Base-by-base conservation (phyloP, 148 eudicot species). In the Polygonum maritimum region DNA sequence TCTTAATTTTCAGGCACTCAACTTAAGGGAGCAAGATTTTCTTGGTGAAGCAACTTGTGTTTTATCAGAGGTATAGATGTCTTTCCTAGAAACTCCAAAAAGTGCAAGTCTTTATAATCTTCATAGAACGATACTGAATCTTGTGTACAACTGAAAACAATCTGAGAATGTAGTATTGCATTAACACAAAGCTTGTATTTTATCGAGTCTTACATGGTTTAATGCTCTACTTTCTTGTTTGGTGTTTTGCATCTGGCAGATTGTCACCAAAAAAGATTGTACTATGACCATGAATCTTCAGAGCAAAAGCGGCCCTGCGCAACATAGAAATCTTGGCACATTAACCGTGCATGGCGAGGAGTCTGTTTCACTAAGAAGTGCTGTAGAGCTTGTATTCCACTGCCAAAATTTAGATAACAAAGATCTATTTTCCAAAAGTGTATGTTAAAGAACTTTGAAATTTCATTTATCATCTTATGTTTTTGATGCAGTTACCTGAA, bases 391-490 rank as follows among this genome's bases (percentile, higher is more conserved):
- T 40, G 78, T 76, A 54, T 85, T 92, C 48, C 91, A 86, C 13
- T 92, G 94, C 81, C 78, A 77, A 2, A 69, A 85, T 67, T 85
- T 95, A 84, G 87, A 83, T 54, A 89, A 95, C 88, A 91, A 89
- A 79, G 99, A 95, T 55, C 21, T 83, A n/a, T 77, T 92, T 21
- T 95, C 99, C 16, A 95, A 88, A 87, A 92, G 92, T 86, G 99
- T 95, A 89, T 55, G 92, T 67, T 3, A 21, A 35, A 35, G 44
- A 38, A 36, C 44, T 38, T 21, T 5, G 13, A 14, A 15, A 3
- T 1, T 67, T 67, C 7, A 1, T 36, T 36, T 2, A 36, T 67
- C 9, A 7, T 6, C 7, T 44, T 44, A 44, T 6, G 5, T 36
- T 16, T 62, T 36, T 6, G 71, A 10, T 36, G 7, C n/a, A 15